Base-by-base conservation (phyloP, 768 basidiomycete genomes). In the Leccinum subgranulosum region DNA sequence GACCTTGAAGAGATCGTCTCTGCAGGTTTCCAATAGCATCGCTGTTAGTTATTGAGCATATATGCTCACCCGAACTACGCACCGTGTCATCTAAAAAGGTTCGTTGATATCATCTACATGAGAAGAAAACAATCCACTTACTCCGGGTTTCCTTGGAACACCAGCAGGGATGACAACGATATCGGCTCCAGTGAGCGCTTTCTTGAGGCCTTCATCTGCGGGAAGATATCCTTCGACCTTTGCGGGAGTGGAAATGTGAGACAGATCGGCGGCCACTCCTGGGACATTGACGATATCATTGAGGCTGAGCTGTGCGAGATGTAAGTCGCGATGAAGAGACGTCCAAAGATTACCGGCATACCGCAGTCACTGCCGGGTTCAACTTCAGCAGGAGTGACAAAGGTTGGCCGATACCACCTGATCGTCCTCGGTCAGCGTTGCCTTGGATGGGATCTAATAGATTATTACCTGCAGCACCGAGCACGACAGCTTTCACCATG, bases 241-340 rank as follows among this genome's bases (percentile, higher is more conserved):
- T 45, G 93, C 86, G 11, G 88, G 85, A 36, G 94, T 95, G 53
- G 90, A 81, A 75, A 98, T 95, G 74, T 98, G 96, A 56, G 90
- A 88, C 57, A 98, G 80, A 78, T 99, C 96, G 57, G 87, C 92
- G 34, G 94, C 94, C 61, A 99, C 96, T 69, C 96, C 96, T 15
- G 93, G 93, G n/a, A 94, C 90, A 74, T 93, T 91, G 68, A 95
- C 93, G 75, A 98, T 95, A 92, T 98, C 96, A 72, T 81, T 98
- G 58, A 98, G 85, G 53, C 84, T 78, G 51, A 98, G 88, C 88
- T 94, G 66, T 19, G 53, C 28, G 17, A 3, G 52, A 47, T 29
- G 52, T 50, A 48, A 54, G 49, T n/a, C 9, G 49, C 28, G 53
- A 49, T 55, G 39, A 11, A 34, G 25, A 33, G 36, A 7, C 17